phyloP scores from a whole-genome alignment of 805 yeast genomes.

The Lipomyces sp. region DNA sequence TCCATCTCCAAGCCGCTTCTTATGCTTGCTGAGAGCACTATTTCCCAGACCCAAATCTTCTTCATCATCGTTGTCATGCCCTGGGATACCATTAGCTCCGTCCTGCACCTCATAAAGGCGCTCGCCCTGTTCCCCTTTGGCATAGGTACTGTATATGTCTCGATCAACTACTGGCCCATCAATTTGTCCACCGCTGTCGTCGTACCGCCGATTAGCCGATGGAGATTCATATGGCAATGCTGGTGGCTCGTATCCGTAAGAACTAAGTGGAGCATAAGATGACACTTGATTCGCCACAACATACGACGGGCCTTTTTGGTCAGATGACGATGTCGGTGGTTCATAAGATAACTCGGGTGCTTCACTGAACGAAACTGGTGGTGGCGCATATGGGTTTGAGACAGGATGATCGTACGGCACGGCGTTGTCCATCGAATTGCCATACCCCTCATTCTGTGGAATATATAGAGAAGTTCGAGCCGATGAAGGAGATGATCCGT shows the following conservation, averaged over 20 bases:
- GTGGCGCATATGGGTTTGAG: constrained; percentile 20
- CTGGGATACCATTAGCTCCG: neutral
- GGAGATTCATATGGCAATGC: constrained; percentile 7
- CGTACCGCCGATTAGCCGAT: neutral
- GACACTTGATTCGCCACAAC: neutral
- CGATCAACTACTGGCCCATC: neutral
- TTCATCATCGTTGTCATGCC: constrained; percentile 22
- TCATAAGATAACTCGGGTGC: constrained; percentile 10
- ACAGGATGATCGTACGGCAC: constrained; percentile 7
- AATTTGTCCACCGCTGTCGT: neutral
- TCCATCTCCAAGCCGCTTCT: constrained; percentile 43
- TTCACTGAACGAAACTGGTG: constrained; percentile 19
- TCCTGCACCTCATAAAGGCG: neutral
- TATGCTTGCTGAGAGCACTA: constrained; percentile 17
- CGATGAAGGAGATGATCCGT: constrained; percentile 20
- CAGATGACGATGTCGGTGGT: neutral
- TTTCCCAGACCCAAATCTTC: constrained; percentile 40
- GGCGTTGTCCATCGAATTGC: neutral
- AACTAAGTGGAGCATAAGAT: neutral
- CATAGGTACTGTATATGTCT: neutral
- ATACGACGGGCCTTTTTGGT: too few relatives aligned
- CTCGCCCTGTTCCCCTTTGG: neutral
- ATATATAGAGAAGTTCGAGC: neutral
- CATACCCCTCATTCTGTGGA: neutral
- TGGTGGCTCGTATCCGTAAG: neutral